Evolutionary conservation across 2,329 filamentous ascomycete species (phyloP), one percentile per base, ranked within the genome.

Genomic region (Fusarium sp.): DNA sequence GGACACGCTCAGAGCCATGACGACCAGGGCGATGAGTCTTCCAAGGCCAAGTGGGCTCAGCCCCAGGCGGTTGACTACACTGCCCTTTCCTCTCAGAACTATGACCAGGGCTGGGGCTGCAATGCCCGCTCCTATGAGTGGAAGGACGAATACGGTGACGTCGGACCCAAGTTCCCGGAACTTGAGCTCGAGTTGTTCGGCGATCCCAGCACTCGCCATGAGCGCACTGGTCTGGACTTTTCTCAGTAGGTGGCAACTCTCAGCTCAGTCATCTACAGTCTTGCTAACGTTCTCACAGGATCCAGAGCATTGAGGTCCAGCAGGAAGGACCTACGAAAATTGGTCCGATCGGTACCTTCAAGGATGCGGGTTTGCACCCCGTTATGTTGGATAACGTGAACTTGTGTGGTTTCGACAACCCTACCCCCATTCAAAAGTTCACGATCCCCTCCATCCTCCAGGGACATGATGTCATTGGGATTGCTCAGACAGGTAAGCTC

Each of bases 391-490:
- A 92, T 72, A 99, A 98, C 75, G 88, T 98, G 45, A 80, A 90
- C 69, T 86, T 95, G 3, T 92, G 91, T 70, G 89, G 91, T 1
- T 98, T 97, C 79, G 81, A 85, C 0, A 79, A 84, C 1, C 94
- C 95, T 0, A 98, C 96, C 0, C 94, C 95, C 0, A 96, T 99
- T 40, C 96, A 99, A 80, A 90, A 90, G 22, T 98, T 94, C 81
- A 92, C 91, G 6, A 90, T 98, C 34, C 95, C 96, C 0, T 92
- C 95, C 0, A 91, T 98, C 50, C 84, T 93, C 24, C 85, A 89
- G 59, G 93, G 93, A 2, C 87, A 93, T 75, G 96, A 99, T 82
- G 86, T 98, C 34, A 94, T 98, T 74, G 95, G 92, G 4, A 91
- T 96, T 78, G 95, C 96, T 10, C 96, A 98, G 84, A 99, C 96